These are phyloP conservation scores for Tetrahymena borealis DNA, from an alignment of 73 alveolate species.

Conservation along the genomic window DNA sequence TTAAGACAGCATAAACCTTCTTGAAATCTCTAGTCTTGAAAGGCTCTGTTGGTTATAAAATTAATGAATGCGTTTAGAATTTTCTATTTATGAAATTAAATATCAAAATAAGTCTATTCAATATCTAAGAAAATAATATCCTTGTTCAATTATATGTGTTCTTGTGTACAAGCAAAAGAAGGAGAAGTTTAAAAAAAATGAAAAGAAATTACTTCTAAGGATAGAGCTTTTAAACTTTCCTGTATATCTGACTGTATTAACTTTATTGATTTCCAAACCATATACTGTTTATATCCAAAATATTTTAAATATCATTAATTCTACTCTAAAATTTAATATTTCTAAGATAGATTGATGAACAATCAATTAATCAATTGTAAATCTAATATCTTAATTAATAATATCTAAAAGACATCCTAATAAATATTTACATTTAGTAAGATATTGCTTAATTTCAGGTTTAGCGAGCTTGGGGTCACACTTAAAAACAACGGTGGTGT, in stretches of 20 bases:
- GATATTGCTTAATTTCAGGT: not conserved
- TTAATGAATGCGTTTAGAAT: not conserved
- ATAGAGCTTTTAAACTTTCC: not conserved
- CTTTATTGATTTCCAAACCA: not conserved
- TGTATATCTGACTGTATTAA: conserved; percentile 1
- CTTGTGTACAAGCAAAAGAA: not conserved
- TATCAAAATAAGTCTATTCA: not conserved
- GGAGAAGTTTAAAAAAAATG: not conserved
- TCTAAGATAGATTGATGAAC: too few relatives aligned
- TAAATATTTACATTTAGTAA: not conserved
- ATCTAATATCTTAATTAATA: too few relatives aligned
- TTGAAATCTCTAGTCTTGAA: not conserved
- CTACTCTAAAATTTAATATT: too few relatives aligned
- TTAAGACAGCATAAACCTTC: not conserved
- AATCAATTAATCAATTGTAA: too few relatives aligned
- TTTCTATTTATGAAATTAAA: not conserved
- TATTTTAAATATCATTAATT: not conserved
- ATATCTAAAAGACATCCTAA: too few relatives aligned
- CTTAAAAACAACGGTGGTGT: not conserved
- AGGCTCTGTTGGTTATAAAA: not conserved
- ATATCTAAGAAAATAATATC: too few relatives aligned
- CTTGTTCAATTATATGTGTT: not conserved
- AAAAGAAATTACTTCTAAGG: not conserved
- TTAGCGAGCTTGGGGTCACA: not conserved
- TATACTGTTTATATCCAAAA: not conserved